Percentiles rank a stretch among this genome's conserved stretches.
Conservation (phyloP, 345 rosid species). For the Physaria fendleri region DNA sequence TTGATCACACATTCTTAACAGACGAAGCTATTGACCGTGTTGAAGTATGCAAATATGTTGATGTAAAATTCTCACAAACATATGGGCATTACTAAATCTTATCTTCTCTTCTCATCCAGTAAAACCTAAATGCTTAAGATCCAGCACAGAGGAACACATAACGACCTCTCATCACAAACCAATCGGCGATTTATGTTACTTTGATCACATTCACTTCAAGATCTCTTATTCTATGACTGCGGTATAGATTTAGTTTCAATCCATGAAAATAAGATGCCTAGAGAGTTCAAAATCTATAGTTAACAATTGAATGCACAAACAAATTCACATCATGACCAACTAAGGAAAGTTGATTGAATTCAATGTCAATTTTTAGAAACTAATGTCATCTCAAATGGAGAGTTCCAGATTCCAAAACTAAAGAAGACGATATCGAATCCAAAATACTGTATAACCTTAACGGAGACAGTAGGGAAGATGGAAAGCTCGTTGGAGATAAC, state of each 20-base stretch:
- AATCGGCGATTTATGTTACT: too few species aligned
- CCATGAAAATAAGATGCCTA: too few species aligned
- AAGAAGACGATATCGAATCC: neutral
- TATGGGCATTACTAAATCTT: neutral
- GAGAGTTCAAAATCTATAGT: too few species aligned
- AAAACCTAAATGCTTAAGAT: neutral
- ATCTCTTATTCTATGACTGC: too few species aligned
- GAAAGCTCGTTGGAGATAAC: conserved; percentile 57
- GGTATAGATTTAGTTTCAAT: too few species aligned
- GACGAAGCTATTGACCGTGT: too few species aligned
- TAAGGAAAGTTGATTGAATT: neutral
- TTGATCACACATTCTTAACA: too few species aligned
- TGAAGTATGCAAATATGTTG: too few species aligned
- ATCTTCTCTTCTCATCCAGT: neutral
- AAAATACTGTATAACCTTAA: conserved; percentile 49
- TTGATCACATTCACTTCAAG: too few species aligned
- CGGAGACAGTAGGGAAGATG: conserved; percentile 47
- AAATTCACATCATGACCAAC: neutral
- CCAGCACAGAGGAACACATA: conserved; percentile 1
- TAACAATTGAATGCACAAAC: too few species aligned
- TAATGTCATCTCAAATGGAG: neutral
- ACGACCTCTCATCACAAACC: neutral
- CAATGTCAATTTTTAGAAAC: neutral
- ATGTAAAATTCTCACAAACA: neutral
- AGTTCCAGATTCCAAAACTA: neutral